Evolutionary conservation across 306 rosid genomes (phyloP), one percentile per base, ranked within the genome.

Genomic region (Malus sieversii): DNA sequence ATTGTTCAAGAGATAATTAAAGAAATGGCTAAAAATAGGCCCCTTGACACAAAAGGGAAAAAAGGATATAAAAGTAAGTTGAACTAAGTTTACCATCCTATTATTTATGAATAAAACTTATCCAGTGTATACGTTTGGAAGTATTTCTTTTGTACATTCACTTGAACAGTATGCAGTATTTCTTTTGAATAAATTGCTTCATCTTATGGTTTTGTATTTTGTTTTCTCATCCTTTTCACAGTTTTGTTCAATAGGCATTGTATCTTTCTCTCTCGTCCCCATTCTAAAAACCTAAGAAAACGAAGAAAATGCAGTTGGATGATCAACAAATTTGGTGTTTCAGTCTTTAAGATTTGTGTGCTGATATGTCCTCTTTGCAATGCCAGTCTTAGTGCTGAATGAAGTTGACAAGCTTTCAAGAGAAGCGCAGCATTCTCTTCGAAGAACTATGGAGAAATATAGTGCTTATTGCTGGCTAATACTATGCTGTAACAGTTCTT

Each of bases 401-500:
- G 97, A 95, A 57, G 97, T 95, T 60, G 97, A 92, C 92, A 95
- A 92, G 61, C 97, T 92, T 68, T 92, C 97, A 25, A 85, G 96
- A 81, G 98, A 95, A 85, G 98, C 97, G 19, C 97, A 95, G 29
- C 95, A 92, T 83, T 95, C 97, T 81, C 97, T 92, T 10, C 85
- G 98, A 62, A 86, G 97, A 89, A 95, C 98, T 5, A 95, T 90
- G 97, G 98, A 95, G 80, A 95, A 95, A 81, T 95, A 92, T 79
- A 95, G 96, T 61, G 76, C 97, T 57, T 90, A 89, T 82, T 95
- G 98, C 86, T 86, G 97, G 84, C 85, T 95, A 40, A 90, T 95
- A 78, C 83, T 95, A 51, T 95, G 97, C 69, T 90, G 98, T 85
- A 92, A 92, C 88, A 95, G 97, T 81, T 95, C 98, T 78, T 95